Conservation (phyloP, 495 filamentous ascomycete genomes). For the Astrocystis sublimbata region DNA sequence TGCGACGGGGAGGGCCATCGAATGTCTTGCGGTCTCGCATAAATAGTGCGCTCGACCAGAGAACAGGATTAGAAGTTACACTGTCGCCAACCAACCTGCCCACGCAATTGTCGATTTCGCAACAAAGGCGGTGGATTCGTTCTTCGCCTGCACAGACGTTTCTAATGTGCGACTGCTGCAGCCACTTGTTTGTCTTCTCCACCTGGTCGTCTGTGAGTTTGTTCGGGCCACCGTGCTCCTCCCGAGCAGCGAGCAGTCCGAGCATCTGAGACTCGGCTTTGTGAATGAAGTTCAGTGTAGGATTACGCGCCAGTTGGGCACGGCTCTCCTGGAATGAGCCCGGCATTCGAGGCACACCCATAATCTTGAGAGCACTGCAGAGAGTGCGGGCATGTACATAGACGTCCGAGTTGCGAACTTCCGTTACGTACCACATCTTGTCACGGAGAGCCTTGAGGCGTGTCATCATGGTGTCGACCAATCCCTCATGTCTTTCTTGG, state of each 20-base stretch:
- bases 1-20: constrained; percentile 58
- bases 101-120: constrained; percentile 85
- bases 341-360: constrained; percentile 66
- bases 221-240: constrained; percentile 85
- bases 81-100: constrained; percentile 84
- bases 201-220: constrained; percentile 97
- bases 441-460: constrained; percentile 70
- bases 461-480: constrained; percentile 67
- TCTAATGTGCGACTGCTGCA: constrained; percentile 77
- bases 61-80: constrained; percentile 80
- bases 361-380: constrained; percentile 84
- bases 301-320: constrained; percentile 56
- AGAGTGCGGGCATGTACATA: constrained; percentile 91
- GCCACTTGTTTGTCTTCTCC: constrained; percentile 81
- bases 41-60: constrained; percentile 92
- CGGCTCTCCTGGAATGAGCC: constrained; percentile 55
- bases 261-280: constrained; percentile 84
- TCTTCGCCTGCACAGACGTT: constrained; percentile 97
- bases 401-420: constrained; percentile 85
- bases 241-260: constrained; percentile 79
- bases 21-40: constrained; percentile 74
- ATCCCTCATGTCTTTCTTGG: constrained; percentile 66
- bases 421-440: constrained; percentile 99
- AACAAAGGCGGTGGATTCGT: constrained; percentile 89
- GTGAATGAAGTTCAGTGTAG: constrained; percentile 69